Conservation (phyloP, 2,329 filamentous ascomycete species). For the Polytolypa hystricis region DNA sequence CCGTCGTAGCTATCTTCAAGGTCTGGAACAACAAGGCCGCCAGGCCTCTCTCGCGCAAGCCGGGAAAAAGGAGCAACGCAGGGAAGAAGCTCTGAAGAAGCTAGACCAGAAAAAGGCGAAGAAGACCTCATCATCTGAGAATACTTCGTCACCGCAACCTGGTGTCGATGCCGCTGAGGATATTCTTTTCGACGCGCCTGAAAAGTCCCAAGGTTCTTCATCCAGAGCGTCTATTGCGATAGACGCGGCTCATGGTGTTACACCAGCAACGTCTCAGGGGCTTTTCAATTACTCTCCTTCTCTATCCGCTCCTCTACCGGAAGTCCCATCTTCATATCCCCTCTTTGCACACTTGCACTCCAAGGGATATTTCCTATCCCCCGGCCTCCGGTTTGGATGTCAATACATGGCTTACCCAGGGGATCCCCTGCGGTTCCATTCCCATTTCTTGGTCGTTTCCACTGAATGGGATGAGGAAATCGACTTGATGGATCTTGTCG, state of each 20-base stretch:
- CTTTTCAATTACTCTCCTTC: conserved; percentile 27
- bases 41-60: conserved; percentile 37
- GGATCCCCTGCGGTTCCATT: conserved; percentile 88
- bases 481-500: conserved; percentile 71
- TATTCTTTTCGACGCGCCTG: conserved; percentile 9
- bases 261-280: conserved; percentile 40
- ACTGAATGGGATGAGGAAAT: conserved; percentile 83
- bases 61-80: conserved; percentile 39
- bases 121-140: conserved; percentile 10
- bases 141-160: conserved; percentile 8
- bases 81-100: conserved; percentile 40
- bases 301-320: conserved; percentile 20
- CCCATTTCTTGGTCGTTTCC: conserved; percentile 80
- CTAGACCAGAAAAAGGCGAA: conserved; percentile 30
- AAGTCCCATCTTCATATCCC: conserved; percentile 49
- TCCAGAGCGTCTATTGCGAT: conserved; percentile 10
- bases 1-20: conserved; percentile 50
- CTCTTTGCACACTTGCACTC: conserved; percentile 72
- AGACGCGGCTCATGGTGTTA: conserved; percentile 27
- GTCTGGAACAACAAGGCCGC: conserved; percentile 44
- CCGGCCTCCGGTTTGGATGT: conserved; percentile 86
- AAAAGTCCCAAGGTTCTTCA: conserved; percentile 2
- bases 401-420: conserved; percentile 92
- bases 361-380: conserved; percentile 75
- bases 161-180: conserved; percentile 5